Base-by-base conservation (phyloP, 2,329 filamentous ascomycete genomes). In the Onygenales sp. region DNA sequence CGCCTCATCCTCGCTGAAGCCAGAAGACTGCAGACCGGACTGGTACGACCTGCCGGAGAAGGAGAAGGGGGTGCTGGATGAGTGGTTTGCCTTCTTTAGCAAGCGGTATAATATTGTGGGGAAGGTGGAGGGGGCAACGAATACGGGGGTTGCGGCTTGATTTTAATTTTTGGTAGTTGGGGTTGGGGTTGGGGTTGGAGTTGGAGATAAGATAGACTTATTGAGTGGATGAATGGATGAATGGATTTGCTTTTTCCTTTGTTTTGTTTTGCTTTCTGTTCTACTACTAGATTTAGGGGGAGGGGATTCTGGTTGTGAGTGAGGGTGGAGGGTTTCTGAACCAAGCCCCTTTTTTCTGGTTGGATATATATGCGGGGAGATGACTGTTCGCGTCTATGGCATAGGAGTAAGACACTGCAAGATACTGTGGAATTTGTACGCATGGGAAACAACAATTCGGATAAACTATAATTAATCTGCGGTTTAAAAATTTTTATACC, bases 11-110 rank as follows among this genome's bases (percentile, higher is more conserved):
- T 95, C 90, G 6, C 83, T 91, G 49, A 94, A 95, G 69, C 70
- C 79, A 4, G 88, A 93, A 63, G 91, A 97, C 61, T 92, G 88
- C 59, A 75, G 75, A 34, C 75, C 93, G 2, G 86, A 96, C 49
- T 97, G 88, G 87, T 77, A 85, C 54, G 87, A 90, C 63, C 76
- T 98, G 50, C 77, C 78, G 11, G 90, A 95, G 21, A 90, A 93
- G 71, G 85, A 96, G 69, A 88, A 93, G 75, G 82, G 81, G 31
- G 85, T 87, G 2, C 74, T 98, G 56, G 80, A 92, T 52, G 93
- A 98, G 69, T 98, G 93, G 93, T 83, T 86, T 58, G 95, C 87
- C 2, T 98, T 95, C 73, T 98, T 98, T 72, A 88, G 86, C 61
- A 98, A 97, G 76, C 80, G 93, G 54, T 98, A 98, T 74, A 97